Base-by-base conservation (phyloP, 768 basidiomycete genomes). In the Strobilomyces echinocephalus region DNA sequence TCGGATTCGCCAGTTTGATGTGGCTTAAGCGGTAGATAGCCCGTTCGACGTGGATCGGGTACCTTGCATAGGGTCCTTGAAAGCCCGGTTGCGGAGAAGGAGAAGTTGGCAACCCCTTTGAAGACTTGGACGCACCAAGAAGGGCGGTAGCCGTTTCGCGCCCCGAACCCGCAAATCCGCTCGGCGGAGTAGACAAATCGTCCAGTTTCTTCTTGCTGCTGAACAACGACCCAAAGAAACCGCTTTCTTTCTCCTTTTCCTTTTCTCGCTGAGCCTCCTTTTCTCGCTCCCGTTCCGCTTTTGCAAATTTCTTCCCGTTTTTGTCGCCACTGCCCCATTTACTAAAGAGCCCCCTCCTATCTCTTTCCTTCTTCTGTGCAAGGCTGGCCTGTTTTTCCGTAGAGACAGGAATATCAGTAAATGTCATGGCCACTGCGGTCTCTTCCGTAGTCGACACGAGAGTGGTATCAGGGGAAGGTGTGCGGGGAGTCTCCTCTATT, bases 11-110 rank as follows among this genome's bases (percentile, higher is more conserved):
- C 42, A 99, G 78, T 71, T 99, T 99, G 78, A 99, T 99, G 67
- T 99, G 97, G 68, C 91, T 95, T 46, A 99, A 76, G 55, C 97
- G 80, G 72, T 99, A 99, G 44, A 99, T 95, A 4, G 97, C 97
- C 33, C 97, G 83, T 69, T 99, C 97, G 58, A 99, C 97, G 64
- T 99, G 97, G 55, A 99, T 97, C 9, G 97, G 97, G 67, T 98
- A 95, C 59, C 97, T 83, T 47, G 95, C 77, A 59, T 80, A 86
- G 41, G 69, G 64, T 26, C 75, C 75, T 16, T 67, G 63, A 31
- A 72, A 52, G 42, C 75, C 64, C 11, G 60, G 69, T 24, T 71
- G 65, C 12, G 88, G 84, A 11, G 87, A 85, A 4, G 80, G 73
- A 8, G 87, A 82, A 0, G 84, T 77, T 21, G 76, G 74, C 57